Evolutionary conservation across 2,329 filamentous ascomycete genomes (phyloP).

Genomic region (Stemphylium beticola): DNA sequence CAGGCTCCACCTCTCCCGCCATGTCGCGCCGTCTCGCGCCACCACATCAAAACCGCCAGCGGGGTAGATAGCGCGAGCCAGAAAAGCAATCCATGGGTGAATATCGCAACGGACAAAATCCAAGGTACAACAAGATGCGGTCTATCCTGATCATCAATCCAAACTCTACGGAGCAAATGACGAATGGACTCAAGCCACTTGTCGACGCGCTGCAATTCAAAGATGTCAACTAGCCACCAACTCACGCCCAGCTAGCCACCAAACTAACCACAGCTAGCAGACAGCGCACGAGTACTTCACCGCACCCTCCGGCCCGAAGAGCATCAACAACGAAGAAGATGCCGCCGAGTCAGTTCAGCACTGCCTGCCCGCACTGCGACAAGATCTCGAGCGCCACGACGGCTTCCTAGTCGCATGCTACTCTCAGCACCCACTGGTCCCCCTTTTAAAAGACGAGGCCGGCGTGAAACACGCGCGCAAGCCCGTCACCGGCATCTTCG

Average conservation of each 20-base stretch:
- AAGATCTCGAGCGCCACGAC: slow-evolving; percentile 62
- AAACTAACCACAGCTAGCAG: slow-evolving; percentile 52
- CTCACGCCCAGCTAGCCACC: slow-evolving; percentile 34
- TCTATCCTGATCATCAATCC: slow-evolving; percentile 77
- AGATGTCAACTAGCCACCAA: slow-evolving; percentile 48
- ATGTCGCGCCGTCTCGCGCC: slow-evolving; percentile 20
- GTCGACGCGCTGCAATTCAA: slow-evolving; percentile 53
- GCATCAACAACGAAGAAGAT: slow-evolving; percentile 79
- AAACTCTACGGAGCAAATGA: slow-evolving; percentile 78
- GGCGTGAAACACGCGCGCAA: slow-evolving; percentile 47
- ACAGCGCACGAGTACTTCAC: slow-evolving; percentile 68
- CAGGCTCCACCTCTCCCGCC: slow-evolving; percentile 13
- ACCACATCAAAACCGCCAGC: slow-evolving; percentile 13
- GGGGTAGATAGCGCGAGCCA: slow-evolving; percentile 18
- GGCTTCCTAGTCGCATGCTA: slow-evolving; percentile 90
- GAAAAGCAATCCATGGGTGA: slow-evolving; percentile 30
- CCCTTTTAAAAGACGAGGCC: slow-evolving; percentile 59
- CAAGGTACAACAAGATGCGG: slow-evolving; percentile 42
- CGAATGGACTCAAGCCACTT: slow-evolving; percentile 64
- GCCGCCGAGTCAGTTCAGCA: slow-evolving; percentile 67
- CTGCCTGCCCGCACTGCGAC: slow-evolving; percentile 63
- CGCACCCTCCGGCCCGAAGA: slow-evolving; percentile 69
- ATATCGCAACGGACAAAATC: slow-evolving; percentile 24
- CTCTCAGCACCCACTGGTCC: slow-evolving; percentile 80
- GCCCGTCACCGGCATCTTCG: slow-evolving; percentile 83